phyloP scores from a whole-genome alignment of 1,139 yeast species.

The Arxiozyma slooffiae region DNA sequence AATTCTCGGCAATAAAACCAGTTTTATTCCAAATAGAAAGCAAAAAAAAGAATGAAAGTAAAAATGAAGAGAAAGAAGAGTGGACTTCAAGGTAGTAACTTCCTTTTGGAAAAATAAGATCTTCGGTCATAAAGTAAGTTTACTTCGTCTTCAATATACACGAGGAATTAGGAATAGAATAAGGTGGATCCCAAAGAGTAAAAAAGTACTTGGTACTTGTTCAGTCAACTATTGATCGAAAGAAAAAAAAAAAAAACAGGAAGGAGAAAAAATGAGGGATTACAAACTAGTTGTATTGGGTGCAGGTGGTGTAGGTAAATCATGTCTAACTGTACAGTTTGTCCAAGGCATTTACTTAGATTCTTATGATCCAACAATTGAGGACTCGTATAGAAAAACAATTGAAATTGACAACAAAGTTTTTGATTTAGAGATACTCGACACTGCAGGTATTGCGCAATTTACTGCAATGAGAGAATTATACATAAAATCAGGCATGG shows the following conservation, averaged over 20 bases:
- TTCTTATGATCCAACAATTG: constrained; percentile 95
- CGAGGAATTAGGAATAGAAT: background rate
- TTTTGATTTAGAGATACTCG: constrained; percentile 83
- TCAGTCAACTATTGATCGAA: background rate
- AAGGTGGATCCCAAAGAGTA: too few relatives aligned
- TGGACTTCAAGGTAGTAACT: too few relatives aligned
- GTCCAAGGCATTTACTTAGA: constrained; percentile 88
- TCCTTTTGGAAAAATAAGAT: background rate
- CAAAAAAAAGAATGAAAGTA: too few relatives aligned
- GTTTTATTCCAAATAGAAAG: too few relatives aligned
- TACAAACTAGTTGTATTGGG: constrained; percentile 90
- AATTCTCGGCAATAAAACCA: background rate
- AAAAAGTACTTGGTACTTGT: too few relatives aligned
- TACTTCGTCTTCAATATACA: too few relatives aligned
- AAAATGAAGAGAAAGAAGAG: background rate
- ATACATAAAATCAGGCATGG: constrained; percentile 80
- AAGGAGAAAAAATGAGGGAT: constrained; percentile 33
- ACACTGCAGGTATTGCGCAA: constrained; percentile 97
- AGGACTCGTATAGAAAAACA: constrained; percentile 89
- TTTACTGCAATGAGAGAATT: constrained; percentile 91
- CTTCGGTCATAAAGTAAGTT: too few relatives aligned
- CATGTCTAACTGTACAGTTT: constrained; percentile 83
- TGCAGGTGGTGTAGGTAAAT: constrained; percentile 97
- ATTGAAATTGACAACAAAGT: constrained; percentile 87
- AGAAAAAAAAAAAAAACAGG: too few relatives aligned